These are phyloP conservation scores for Yarrowia sp. DNA, from an alignment of 805 yeast genomes.

Conservation along the genomic window DNA sequence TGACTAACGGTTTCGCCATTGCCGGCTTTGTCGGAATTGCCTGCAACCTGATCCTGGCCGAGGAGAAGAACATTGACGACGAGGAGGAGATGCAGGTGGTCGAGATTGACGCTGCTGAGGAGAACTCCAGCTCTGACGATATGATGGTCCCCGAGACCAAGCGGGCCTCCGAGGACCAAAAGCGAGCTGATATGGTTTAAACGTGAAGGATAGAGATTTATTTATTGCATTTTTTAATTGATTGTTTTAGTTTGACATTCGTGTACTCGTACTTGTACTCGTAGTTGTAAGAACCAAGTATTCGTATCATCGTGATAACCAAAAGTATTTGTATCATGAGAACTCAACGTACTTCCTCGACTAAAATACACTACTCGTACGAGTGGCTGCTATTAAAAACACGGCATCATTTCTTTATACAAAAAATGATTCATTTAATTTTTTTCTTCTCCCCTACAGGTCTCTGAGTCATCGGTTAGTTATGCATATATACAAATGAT, in stretches of 20 bases:
- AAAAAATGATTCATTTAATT: no score
- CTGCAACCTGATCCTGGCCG: slow-evolving; percentile 60
- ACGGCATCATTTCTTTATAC: no score
- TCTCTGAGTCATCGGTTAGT: background rate
- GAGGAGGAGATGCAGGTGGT: slow-evolving; percentile 25
- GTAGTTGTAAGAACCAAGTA: no score
- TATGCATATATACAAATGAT: slow-evolving; percentile 15
- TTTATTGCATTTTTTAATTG: slow-evolving; percentile 16
- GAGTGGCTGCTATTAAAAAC: no score
- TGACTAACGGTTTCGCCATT: slow-evolving; percentile 72
- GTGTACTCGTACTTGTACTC: no score
- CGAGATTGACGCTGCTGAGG: slow-evolving; percentile 11
- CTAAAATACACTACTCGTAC: no score
- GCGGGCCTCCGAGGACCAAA: background rate
- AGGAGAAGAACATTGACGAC: slow-evolving; percentile 39
- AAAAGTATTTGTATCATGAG: no score
- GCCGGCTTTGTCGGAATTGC: slow-evolving; percentile 63
- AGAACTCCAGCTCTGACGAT: slow-evolving; percentile 7
- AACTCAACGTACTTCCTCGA: no score
- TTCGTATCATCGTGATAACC: no score
- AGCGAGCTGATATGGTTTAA: background rate
- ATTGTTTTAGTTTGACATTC: background rate
- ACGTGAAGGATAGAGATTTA: background rate
- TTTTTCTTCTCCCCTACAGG: no score
- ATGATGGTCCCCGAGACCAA: slow-evolving; percentile 10